Base-by-base conservation (phyloP, 495 filamentous ascomycete species). In the Podospora pseudocomata region DNA sequence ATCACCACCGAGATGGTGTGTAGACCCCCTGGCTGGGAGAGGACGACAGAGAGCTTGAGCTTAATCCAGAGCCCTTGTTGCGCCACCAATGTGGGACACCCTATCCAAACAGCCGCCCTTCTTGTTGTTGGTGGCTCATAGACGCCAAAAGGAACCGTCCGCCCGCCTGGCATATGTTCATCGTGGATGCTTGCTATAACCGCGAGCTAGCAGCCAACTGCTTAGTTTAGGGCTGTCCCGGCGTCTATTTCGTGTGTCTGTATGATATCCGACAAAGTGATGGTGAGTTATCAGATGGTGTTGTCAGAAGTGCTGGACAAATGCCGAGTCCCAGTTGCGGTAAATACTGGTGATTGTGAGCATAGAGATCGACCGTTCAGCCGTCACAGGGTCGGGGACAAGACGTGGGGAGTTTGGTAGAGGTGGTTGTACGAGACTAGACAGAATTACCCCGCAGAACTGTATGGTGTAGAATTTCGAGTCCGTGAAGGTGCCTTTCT, bases 41-140 rank as follows among this genome's bases (percentile, higher is more conserved):
- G 23, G 13, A 20, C 56, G 53, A 32, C 11, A 32, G 30, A 5
- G 30, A 32, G 54, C n/a, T 18, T 49, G 39, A 49, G 39, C 39
- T 49, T 49, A 11, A 49, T 11, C 9, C 39, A 49, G 13, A 49
- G 55, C 34, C 34, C 39, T 65, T 19, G 34, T 65, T 32, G 54
- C 60, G 60, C 65, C 49, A 70, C 64, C 34, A 34, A 18, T 60
- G 60, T 34, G 59, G 30, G 64, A 58, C 13, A 15, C 34, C 54
- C 54, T 64, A 30, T 55, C 64, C 61, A 61, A 56, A 70, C 67
- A 70, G 69, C 69, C 69, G 69, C 69, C 69, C 34, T 65, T 63
- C 60, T 44, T 54, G 16, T 18, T 23, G 59, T 65, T 65, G 69
- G 57, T 67, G 61, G 65, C 65, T 11, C 23, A 65, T 68, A 68